These are phyloP conservation scores for Neopestalotiopsis sp. DNA, from an alignment of 2,329 filamentous ascomycete genomes.

Conservation along the genomic window DNA sequence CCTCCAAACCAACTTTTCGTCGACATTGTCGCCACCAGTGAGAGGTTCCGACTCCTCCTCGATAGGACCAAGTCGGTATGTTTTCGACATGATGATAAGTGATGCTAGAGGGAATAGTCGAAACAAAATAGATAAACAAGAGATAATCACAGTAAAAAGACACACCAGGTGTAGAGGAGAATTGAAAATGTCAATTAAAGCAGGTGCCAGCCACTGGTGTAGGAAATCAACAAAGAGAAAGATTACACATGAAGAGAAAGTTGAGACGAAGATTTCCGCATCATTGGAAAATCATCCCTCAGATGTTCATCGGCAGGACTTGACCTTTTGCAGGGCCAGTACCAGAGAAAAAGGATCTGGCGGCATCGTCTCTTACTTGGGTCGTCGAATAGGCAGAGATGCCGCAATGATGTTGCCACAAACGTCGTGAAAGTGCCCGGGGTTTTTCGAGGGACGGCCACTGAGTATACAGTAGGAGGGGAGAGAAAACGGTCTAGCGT, in stretches of 20 bases:
- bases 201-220: background rate
- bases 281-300: conserved; percentile 1
- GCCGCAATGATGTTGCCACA: background rate
- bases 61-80: conserved; percentile 40
- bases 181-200: conserved; percentile 18
- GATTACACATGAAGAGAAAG: conserved; percentile 6
- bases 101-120: background rate
- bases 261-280: conserved; percentile 15
- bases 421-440: background rate
- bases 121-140: conserved; percentile 14
- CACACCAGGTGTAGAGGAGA: conserved; percentile 34
- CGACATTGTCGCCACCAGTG: conserved; percentile 27
- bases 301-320: background rate
- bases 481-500: conserved; percentile 6
- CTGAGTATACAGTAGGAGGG: background rate
- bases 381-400: conserved; percentile 3
- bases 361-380: background rate
- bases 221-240: background rate
- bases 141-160: conserved; percentile 20
- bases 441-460: background rate
- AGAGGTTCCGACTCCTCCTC: conserved; percentile 43
- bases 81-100: conserved; percentile 36
- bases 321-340: background rate
- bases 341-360: background rate
- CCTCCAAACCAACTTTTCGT: conserved; percentile 31